A percentile compares a stretch with the other conserved stretches of the same genome.
Evolutionary conservation across 768 basidiomycete genomes (phyloP).

Genomic region (Hydnum rufescens): DNA sequence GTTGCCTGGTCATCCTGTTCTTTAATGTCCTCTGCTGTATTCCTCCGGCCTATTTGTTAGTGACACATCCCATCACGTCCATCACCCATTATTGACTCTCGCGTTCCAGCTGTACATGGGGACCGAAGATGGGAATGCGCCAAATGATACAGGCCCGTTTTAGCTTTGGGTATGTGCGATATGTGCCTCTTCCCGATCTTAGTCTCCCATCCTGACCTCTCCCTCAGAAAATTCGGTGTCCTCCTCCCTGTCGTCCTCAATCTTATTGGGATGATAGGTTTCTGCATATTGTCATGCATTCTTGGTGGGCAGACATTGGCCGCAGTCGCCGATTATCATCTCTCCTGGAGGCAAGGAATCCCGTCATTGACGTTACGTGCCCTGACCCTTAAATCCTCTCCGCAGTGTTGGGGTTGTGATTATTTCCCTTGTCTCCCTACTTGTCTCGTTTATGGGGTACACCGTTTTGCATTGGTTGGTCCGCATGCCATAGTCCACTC

Average conservation of each 20-base stretch:
- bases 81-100: background rate
- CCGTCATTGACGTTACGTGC: too few relatives aligned
- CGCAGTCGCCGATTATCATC: too few relatives aligned
- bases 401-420: constrained; percentile 73
- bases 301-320: background rate
- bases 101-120: constrained; percentile 36
- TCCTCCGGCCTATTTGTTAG: constrained; percentile 43
- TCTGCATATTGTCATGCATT: too few relatives aligned
- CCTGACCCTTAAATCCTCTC: too few relatives aligned
- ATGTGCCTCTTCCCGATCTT: too few relatives aligned
- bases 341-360: too few relatives aligned
- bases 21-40: constrained; percentile 41
- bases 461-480: too few relatives aligned
- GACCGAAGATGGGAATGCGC: constrained; percentile 62
- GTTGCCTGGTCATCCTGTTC: constrained; percentile 44
- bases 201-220: too few relatives aligned
- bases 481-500: background rate
- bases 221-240: too few relatives aligned
- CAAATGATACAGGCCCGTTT: constrained; percentile 63
- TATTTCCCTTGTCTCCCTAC: constrained; percentile 43
- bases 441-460: constrained; percentile 19
- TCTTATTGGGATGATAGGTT: background rate
- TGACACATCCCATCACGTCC: constrained; percentile 8
- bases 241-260: background rate
- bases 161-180: constrained; percentile 34